Evolutionary conservation across 2,329 filamentous ascomycete genomes (phyloP).

Genomic region (Anthostomella pinea): DNA sequence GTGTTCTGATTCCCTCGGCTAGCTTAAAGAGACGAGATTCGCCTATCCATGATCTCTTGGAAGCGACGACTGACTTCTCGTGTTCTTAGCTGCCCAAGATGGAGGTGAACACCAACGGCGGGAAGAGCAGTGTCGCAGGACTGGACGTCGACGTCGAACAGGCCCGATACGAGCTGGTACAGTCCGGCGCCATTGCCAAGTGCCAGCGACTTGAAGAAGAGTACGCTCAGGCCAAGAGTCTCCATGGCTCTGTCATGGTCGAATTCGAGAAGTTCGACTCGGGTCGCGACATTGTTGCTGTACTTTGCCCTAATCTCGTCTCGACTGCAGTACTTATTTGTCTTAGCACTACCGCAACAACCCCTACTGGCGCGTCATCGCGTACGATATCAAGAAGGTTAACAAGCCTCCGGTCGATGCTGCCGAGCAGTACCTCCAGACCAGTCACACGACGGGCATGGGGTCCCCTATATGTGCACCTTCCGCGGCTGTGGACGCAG

Average conservation of each 20-base stretch:
- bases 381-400: slow-evolving; percentile 33
- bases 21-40: too few species aligned
- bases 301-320: slow-evolving; percentile 26
- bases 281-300: slow-evolving; percentile 46
- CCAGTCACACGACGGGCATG: too few species aligned
- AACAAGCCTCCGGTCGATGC: slow-evolving; percentile 20
- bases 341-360: slow-evolving; percentile 34
- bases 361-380: slow-evolving; percentile 28
- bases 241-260: slow-evolving; percentile 43
- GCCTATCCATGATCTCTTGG: too few species aligned
- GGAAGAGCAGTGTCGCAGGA: slow-evolving; percentile 36
- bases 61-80: too few species aligned
- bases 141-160: slow-evolving; percentile 40
- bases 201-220: slow-evolving; percentile 35
- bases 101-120: too few species aligned
- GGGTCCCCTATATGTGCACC: too few species aligned
- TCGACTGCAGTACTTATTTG: slow-evolving; percentile 13
- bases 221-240: slow-evolving; percentile 32
- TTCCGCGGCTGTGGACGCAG: too few species aligned
- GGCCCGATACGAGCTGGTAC: slow-evolving; percentile 39
- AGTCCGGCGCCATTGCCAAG: slow-evolving; percentile 43
- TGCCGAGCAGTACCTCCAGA: slow-evolving; percentile 30
- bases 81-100: too few species aligned
- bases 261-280: slow-evolving; percentile 51
- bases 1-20: too few species aligned